Evolutionary conservation across 192 early-diverging fungal genomes (phyloP), one percentile per base, ranked within the genome.

Genomic region (Coemansia umbellata): DNA sequence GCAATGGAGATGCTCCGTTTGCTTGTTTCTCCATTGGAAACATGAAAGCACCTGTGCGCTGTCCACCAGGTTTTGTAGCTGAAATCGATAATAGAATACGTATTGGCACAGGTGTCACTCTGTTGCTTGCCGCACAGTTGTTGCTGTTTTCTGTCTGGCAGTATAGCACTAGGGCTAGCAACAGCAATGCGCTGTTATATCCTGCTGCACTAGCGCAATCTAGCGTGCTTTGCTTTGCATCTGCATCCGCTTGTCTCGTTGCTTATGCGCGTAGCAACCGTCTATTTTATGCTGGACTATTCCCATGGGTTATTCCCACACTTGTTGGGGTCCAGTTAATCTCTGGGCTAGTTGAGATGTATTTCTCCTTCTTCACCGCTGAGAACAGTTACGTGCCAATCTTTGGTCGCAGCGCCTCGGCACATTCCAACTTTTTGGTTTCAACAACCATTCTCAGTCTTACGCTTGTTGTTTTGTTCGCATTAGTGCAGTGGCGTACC

Each of bases 291-390:
- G 33, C 31, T 2, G 70, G 64, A 21, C 19, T 66, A 39, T 63
- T 67, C 8, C 63, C 70, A 0, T 55, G 55, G 63, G 21, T 43
- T 15, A 23, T 58, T 2, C 55, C 63, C 22, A 13, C 28, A 15
- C 15, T 62, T 17, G 54, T 53, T 1, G 45, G 27, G 1, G 30
- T 41, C 2, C 55, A 66, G 41, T 18, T 55, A 33, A 15, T 32
- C 4, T 22, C 57, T 2, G 54, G 59, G 1, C 7, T 36, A 17
- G 37, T 31, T 31, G 59, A 62, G 40, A 55, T 58, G 32, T 59
- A 74, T 45, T 44, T 22, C 9, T 48, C 59, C 39, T 66, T 74
- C 45, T 66, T 74, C 30, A 58, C 55, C 0, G 49, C 53, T 9
- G 37, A 41, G 24, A 51, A 33, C 15, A 27, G 43, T 31, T 22